Evolutionary conservation across 306 rosid species (phyloP), one percentile per base, ranked within the genome.

Genomic region (Dryas alaskensis): DNA sequence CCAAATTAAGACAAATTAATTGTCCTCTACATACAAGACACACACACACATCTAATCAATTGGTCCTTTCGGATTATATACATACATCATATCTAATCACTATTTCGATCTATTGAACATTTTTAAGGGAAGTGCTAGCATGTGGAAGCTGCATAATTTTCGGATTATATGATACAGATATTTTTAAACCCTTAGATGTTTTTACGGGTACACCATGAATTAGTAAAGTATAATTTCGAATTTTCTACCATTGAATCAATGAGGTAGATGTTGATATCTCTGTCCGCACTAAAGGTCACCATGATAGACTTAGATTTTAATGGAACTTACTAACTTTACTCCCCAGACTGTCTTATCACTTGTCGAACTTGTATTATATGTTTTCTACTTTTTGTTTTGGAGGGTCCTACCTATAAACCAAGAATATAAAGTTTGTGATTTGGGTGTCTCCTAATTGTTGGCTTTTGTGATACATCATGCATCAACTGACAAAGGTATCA

Each of bases 361-460:
- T 70, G 22, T 43, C 19, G 3, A 57, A 49, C 66, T 25, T 54
- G 10, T 44, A 3, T 22, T 44, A n/a, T 60, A 14, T 22, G 37
- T 27, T 43, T 71, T 17, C 19, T 7, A 62, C 43, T 4, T 65
- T 73, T 0, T 77, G 13, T 49, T 40, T 67, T 12, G 46, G 77
- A 60, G 79, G 89, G 70, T 82, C 87, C 87, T 46, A 59, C 69
- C 45, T 49, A 40, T 55, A 42, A 31, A 19, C 51, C 25, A 67
- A 65, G 65, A 59, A 54, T 80, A 60, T 51, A 70, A 78, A 78
- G 78, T 58, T 22, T 72, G 60, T 68, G 73, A 76, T 73, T 61
- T 37, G 71, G 59, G 62, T 76, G 80, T 65, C 81, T 64, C 69
- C 71, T 74, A 37, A 40, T 53, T 69, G 48, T 39, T 11, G 67